Conservation (phyloP, 2,329 filamentous ascomycete genomes). For the Colletotrichum zoysiae region DNA sequence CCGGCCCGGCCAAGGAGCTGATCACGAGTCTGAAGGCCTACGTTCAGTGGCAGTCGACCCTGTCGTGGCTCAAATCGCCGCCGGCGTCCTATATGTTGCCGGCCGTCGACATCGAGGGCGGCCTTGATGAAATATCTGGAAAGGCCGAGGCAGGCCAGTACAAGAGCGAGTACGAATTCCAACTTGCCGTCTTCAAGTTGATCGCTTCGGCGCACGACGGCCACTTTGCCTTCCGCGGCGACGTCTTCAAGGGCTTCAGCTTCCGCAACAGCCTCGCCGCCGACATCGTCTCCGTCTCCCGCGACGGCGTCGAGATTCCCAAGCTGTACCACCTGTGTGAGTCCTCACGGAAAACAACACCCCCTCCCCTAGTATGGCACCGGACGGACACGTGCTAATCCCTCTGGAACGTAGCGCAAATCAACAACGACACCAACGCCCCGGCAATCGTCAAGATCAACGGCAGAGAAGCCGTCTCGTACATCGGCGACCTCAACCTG, state of each 20-base stretch:
- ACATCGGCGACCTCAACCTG: constrained; percentile 61
- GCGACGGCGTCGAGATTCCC: constrained; percentile 69
- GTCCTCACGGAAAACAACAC: constrained; percentile 28
- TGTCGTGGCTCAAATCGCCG: constrained; percentile 63
- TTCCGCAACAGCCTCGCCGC: constrained; percentile 52
- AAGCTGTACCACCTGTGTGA: constrained; percentile 66
- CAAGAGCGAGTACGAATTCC: constrained; percentile 67
- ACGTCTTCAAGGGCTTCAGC: constrained; percentile 65
- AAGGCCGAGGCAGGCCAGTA: constrained; percentile 59
- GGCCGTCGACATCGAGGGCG: constrained; percentile 60
- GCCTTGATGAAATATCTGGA: constrained; percentile 58
- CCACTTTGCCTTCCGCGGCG: constrained; percentile 70
- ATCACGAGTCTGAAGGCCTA: constrained; percentile 56
- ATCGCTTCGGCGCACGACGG: constrained; percentile 70
- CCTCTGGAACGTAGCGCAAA: constrained; percentile 18
- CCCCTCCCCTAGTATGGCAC: too few species aligned
- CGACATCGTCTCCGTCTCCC: constrained; percentile 69
- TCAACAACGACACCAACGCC: constrained; percentile 30
- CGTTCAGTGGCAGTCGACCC: constrained; percentile 62
- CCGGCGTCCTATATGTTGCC: constrained; percentile 64
- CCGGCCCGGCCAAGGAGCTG: constrained; percentile 50
- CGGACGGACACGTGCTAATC: not conserved
- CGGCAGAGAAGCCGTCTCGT: constrained; percentile 64
- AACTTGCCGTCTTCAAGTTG: constrained; percentile 65
- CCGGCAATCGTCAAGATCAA: constrained; percentile 68